phyloP scores from a whole-genome alignment of 129 eudicot species.

The Heracleum sosnowskyi region DNA sequence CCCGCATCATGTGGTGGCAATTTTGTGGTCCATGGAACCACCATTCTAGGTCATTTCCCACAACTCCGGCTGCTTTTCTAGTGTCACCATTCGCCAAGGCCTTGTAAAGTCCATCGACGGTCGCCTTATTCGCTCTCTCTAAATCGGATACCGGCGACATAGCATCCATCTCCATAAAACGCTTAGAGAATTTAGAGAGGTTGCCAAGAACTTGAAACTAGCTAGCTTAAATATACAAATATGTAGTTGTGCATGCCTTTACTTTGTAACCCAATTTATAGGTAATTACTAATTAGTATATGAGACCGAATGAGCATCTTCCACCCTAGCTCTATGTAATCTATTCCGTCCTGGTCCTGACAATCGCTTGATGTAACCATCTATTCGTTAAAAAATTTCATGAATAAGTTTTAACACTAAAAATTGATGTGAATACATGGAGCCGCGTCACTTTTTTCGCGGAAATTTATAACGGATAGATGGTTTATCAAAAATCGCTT shows the following conservation, averaged over 20 bases:
- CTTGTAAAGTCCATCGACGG: slow-evolving; percentile 47
- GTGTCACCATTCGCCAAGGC: slow-evolving; percentile 46
- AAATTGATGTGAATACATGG: no score
- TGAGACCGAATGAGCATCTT: not conserved
- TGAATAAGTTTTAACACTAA: no score
- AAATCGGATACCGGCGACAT: slow-evolving; percentile 15
- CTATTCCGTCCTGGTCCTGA: no score
- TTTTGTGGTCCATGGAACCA: slow-evolving; percentile 85
- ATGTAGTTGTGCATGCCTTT: not conserved
- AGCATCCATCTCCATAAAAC: slow-evolving; percentile 14
- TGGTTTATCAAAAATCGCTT: no score
- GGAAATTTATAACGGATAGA: no score
- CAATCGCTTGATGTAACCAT: no score
- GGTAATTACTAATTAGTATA: not conserved
- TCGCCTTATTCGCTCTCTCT: slow-evolving; percentile 32
- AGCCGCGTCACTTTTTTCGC: no score
- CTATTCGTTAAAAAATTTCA: no score
- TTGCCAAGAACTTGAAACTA: not conserved
- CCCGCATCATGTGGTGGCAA: slow-evolving; percentile 86
- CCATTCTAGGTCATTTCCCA: slow-evolving; percentile 64
- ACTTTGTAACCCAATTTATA: slow-evolving; percentile 6
- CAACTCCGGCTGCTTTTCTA: slow-evolving; percentile 18
- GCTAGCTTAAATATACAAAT: not conserved
- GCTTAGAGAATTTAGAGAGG: not conserved
- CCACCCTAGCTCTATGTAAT: not conserved